Percentiles rank a stretch among this genome's conserved stretches.
These are phyloP conservation scores for Dittrichia graveolens DNA, from an alignment of 129 eudicot genomes.

Conservation along the genomic window DNA sequence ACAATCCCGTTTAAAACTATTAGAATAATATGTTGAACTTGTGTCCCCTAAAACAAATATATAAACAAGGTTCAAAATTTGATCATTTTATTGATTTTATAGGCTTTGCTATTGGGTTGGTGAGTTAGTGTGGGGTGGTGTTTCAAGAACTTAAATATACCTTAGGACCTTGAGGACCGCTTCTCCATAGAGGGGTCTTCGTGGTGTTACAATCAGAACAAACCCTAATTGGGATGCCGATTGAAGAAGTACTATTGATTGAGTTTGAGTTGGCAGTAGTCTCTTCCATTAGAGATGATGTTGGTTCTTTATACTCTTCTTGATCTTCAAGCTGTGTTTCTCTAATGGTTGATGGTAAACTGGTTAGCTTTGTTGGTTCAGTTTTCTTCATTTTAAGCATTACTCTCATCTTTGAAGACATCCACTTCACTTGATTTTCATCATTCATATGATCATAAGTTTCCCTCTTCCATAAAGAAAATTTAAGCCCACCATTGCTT, in stretches of 20 bases:
- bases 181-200: conserved; percentile 94
- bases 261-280: conserved; percentile 44
- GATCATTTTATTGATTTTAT: too few relatives aligned
- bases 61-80: too few relatives aligned
- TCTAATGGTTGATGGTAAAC: neutral
- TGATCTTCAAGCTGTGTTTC: conserved; percentile 32
- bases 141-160: conserved; percentile 35
- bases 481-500: conserved; percentile 43
- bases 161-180: conserved; percentile 97
- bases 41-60: too few relatives aligned
- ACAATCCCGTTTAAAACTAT: too few relatives aligned
- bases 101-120: too few relatives aligned
- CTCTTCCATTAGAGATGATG: conserved; percentile 51
- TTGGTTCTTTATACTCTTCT: conserved; percentile 34
- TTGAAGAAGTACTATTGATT: conserved; percentile 37
- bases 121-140: neutral
- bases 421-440: conserved; percentile 58
- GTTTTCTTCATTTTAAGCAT: conserved; percentile 63
- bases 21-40: too few relatives aligned
- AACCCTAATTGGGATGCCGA: conserved; percentile 64
- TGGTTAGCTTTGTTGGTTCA: conserved; percentile 29
- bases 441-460: conserved; percentile 33
- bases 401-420: conserved; percentile 70
- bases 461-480: conserved; percentile 66
- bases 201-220: conserved; percentile 87